These are phyloP conservation scores for Pythium guiyangense DNA, from an alignment of 352 stramenopile genomes.

Conservation along the genomic window DNA sequence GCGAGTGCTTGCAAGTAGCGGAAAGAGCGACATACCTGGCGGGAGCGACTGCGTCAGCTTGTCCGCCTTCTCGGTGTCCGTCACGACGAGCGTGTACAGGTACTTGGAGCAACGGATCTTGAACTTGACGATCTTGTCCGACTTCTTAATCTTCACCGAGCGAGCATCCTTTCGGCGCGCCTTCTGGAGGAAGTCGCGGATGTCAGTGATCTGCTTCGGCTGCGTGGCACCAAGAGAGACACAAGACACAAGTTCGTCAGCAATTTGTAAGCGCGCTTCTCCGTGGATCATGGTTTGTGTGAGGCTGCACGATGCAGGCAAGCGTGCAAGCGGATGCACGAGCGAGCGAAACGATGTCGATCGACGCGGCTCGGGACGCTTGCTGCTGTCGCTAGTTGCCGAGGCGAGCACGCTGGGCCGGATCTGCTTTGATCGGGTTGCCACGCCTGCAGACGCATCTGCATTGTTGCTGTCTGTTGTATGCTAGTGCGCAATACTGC, in stretches of 20 bases:
- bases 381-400: no score
- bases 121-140: slow-evolving; percentile 97
- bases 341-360: no score
- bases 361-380: no score
- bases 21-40: slow-evolving; percentile 68
- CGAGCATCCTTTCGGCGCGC: slow-evolving; percentile 96
- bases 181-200: slow-evolving; percentile 99
- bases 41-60: slow-evolving; percentile 99
- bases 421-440: no score
- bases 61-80: slow-evolving; percentile 98
- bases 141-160: slow-evolving; percentile 99
- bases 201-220: slow-evolving; percentile 99
- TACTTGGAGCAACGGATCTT: slow-evolving; percentile 99
- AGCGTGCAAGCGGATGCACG: background rate
- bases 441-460: no score
- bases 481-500: no score
- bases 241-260: slow-evolving; percentile 1
- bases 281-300: background rate
- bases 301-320: no score
- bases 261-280: background rate
- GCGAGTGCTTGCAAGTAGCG: no score
- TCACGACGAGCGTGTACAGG: slow-evolving; percentile 98
- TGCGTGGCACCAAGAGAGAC: slow-evolving; percentile 23
- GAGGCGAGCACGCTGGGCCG: no score
- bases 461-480: no score